Evolutionary conservation across 495 filamentous ascomycete genomes (phyloP).

Genomic region (Podospora pseudocomata): DNA sequence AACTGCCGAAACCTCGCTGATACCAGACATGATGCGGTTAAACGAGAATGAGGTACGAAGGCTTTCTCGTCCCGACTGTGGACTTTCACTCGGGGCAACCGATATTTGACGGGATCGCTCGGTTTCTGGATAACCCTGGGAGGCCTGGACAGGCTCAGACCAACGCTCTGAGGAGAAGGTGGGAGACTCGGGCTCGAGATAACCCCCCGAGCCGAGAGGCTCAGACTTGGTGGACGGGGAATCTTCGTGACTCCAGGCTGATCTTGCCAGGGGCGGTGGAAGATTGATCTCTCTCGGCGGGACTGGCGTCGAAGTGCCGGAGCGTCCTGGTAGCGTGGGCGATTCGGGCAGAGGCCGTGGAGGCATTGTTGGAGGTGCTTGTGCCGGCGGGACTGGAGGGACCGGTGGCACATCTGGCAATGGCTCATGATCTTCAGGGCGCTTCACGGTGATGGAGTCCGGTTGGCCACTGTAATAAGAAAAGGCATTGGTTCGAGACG

Average conservation of each 20-base stretch:
- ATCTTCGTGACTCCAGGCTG: slow-evolving; percentile 9
- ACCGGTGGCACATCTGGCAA: background rate
- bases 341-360: slow-evolving; percentile 8
- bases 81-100: background rate
- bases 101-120: background rate
- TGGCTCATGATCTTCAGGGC: slow-evolving; percentile 9
- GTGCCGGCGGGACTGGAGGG: background rate
- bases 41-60: background rate
- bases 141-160: background rate
- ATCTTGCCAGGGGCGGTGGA: slow-evolving; percentile 7
- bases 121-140: background rate
- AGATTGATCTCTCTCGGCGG: slow-evolving; percentile 6
- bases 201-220: background rate
- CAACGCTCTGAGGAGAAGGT: background rate
- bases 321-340: slow-evolving; percentile 1
- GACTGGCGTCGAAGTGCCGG: background rate
- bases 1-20: background rate
- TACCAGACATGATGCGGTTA: background rate
- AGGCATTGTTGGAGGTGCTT: background rate
- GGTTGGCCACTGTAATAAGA: slow-evolving; percentile 2
- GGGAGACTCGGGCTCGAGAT: slow-evolving; percentile 7
- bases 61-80: background rate
- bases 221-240: slow-evolving; percentile 22
- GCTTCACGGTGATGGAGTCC: background rate
- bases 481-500: slow-evolving; percentile 8